Evolutionary conservation across 2,329 filamentous ascomycete genomes (phyloP).

Genomic region (Fusarium metavorans): DNA sequence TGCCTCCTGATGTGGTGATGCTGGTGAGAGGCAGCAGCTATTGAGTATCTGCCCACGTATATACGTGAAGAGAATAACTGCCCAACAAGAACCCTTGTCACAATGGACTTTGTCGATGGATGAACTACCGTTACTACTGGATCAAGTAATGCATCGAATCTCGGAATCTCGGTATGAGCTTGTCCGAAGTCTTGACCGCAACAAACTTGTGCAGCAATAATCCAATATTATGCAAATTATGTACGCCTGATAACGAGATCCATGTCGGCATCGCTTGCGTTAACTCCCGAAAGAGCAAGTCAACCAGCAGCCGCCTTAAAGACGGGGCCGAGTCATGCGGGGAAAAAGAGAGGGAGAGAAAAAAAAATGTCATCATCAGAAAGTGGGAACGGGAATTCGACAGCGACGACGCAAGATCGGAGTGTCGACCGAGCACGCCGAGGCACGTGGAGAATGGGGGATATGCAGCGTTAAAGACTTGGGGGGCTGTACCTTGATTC

Average conservation of each 20-base stretch:
- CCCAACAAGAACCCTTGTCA: neutral
- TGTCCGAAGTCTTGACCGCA: neutral
- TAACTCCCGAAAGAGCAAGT: conserved; percentile 2
- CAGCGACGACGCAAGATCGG: conserved; percentile 13
- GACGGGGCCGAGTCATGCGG: conserved; percentile 1
- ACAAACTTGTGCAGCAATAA: neutral
- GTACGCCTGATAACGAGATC: neutral
- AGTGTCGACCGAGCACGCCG: conserved; percentile 23
- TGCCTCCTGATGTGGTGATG: neutral
- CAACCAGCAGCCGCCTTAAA: neutral
- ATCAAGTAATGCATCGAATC: neutral
- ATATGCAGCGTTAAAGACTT: conserved; percentile 19
- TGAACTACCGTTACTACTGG: neutral
- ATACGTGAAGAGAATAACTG: neutral
- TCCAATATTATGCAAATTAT: neutral
- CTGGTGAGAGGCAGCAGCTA: neutral
- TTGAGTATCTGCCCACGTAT: neutral
- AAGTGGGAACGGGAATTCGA: neutral
- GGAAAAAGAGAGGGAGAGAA: neutral
- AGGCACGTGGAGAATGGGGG: conserved; percentile 36
- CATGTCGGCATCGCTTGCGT: neutral
- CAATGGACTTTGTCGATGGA: neutral
- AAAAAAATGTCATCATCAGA: conserved; percentile 3
- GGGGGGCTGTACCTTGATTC: conserved; percentile 12
- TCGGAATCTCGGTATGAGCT: neutral